phyloP scores from a whole-genome alignment of 371 early-diverging fungal genomes.

The Rhizopus stolonifer region DNA sequence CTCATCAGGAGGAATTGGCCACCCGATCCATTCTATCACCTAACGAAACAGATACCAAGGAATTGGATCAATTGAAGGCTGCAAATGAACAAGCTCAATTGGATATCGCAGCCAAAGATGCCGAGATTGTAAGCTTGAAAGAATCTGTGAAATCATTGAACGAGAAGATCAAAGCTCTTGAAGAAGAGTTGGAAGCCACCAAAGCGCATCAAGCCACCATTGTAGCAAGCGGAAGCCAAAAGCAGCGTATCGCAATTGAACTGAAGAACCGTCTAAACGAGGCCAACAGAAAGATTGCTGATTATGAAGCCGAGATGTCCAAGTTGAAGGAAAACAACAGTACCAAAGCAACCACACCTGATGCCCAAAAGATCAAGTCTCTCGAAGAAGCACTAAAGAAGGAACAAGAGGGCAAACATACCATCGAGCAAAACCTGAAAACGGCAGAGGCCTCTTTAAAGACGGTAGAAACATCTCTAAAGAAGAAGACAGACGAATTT shows the following conservation, averaged over 20 bases:
- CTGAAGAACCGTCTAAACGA: constrained; percentile 6
- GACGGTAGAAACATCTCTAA: too few relatives aligned
- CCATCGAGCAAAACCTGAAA: neutral
- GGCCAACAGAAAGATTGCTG: neutral
- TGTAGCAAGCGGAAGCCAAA: constrained; percentile 8
- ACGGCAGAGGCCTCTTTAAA: neutral
- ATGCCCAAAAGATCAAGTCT: neutral
- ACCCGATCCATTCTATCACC: constrained; percentile 14
- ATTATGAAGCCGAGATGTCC: too few relatives aligned
- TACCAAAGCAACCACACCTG: constrained; percentile 5
- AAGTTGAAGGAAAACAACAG: too few relatives aligned
- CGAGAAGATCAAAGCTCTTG: neutral
- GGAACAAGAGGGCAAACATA: constrained; percentile 9
- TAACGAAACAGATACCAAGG: constrained; percentile 15
- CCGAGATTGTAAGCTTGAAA: constrained; percentile 3
- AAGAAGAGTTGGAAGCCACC: constrained; percentile 1
- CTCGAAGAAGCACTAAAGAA: constrained; percentile 5
- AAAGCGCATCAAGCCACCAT: neutral
- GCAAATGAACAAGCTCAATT: constrained; percentile 1
- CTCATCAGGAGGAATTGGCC: constrained; percentile 14
- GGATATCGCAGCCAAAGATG: neutral
- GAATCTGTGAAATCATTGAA: neutral
- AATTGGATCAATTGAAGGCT: constrained; percentile 6
- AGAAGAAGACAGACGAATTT: neutral
- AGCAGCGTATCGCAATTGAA: constrained; percentile 20